Percentiles rank a stretch among this genome's conserved stretches.
Evolutionary conservation across 768 basidiomycete species (phyloP).

Genomic region (Imleria badia): DNA sequence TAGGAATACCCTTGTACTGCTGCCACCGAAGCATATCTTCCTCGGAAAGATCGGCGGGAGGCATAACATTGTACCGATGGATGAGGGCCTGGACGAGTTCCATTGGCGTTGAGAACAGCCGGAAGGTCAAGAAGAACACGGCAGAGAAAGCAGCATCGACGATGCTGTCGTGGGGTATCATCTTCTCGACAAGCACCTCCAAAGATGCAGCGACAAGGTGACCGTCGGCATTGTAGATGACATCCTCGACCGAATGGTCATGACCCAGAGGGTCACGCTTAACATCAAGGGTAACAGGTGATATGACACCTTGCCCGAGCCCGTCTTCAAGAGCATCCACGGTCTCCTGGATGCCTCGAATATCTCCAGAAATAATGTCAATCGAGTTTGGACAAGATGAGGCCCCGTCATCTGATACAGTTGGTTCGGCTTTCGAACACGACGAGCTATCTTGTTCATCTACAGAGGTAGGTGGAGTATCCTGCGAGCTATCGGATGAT

Average conservation of each 20-base stretch:
- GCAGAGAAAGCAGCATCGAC: slow-evolving; percentile 85
- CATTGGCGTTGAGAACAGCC: slow-evolving; percentile 78
- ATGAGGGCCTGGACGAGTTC: slow-evolving; percentile 79
- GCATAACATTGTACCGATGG: slow-evolving; percentile 77
- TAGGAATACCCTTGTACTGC: slow-evolving; percentile 83
- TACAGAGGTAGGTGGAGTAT: slow-evolving; percentile 49
- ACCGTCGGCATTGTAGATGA: slow-evolving; percentile 88
- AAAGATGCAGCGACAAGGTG: slow-evolving; percentile 89
- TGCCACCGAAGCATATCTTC: slow-evolving; percentile 76
- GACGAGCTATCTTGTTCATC: slow-evolving; percentile 42
- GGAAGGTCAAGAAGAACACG: slow-evolving; percentile 95
- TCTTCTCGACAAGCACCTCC: slow-evolving; percentile 88
- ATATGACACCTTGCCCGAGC: slow-evolving; percentile 51
- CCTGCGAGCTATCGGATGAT: slow-evolving; percentile 45
- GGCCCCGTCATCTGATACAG: slow-evolving; percentile 18
- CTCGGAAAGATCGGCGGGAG: slow-evolving; percentile 54
- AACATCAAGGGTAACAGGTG: slow-evolving; percentile 42
- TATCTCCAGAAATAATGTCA: slow-evolving; percentile 57
- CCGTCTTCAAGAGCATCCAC: slow-evolving; percentile 49
- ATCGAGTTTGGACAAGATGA: slow-evolving; percentile 34
- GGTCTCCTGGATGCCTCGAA: slow-evolving; percentile 35
- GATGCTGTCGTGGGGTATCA: slow-evolving; percentile 92
- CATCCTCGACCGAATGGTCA: slow-evolving; percentile 82
- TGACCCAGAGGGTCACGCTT: slow-evolving; percentile 49
- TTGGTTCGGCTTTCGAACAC: slow-evolving; percentile 28